Evolutionary conservation across 2,329 filamentous ascomycete genomes (phyloP).

Genomic region (Fusarium sp.): DNA sequence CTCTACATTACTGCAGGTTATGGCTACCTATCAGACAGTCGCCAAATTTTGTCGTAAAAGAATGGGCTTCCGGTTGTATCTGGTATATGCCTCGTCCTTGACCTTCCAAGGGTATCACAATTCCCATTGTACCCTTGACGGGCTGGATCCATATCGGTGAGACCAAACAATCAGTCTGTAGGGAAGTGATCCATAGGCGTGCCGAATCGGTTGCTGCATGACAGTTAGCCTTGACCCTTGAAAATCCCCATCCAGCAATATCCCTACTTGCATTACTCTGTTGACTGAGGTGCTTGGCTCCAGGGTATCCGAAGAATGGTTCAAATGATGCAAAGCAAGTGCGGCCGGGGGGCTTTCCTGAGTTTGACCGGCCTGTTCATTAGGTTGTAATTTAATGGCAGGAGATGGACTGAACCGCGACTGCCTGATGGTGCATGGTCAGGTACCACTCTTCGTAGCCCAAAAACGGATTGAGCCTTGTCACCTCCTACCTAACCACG

Average conservation of each 20-base stretch:
- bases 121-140: background rate
- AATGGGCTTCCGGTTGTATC: background rate
- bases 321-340: background rate
- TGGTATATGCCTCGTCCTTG: constrained; percentile 7
- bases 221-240: background rate
- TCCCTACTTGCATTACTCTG: background rate
- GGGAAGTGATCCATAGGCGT: background rate
- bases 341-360: background rate
- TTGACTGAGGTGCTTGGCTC: background rate
- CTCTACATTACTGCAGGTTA: constrained; percentile 4
- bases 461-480: background rate
- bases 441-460: background rate
- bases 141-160: constrained; percentile 2
- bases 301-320: background rate
- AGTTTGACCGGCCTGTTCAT: background rate
- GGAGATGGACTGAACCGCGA: background rate
- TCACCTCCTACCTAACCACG: background rate
- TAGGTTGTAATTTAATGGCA: background rate
- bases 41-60: background rate
- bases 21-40: background rate
- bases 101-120: constrained; percentile 1
- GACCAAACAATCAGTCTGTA: background rate
- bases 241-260: background rate
- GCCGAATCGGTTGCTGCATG: constrained; percentile 4
- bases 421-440: background rate